These are phyloP conservation scores for Tricholoma furcatifolium DNA, from an alignment of 768 basidiomycete species.

Conservation along the genomic window DNA sequence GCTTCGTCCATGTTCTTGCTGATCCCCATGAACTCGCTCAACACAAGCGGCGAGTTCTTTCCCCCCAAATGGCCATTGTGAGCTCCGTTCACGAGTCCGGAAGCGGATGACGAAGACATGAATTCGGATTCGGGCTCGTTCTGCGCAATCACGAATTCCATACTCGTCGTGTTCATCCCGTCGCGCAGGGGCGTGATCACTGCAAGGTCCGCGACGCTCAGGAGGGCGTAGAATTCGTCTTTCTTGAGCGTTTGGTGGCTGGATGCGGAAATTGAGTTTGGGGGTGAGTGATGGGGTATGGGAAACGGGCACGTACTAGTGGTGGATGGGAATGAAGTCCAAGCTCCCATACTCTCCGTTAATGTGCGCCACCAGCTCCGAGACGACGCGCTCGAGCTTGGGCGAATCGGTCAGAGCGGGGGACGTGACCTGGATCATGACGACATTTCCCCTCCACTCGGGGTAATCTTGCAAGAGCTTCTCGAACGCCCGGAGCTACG, in stretches of 20 bases:
- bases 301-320: constrained; percentile 69
- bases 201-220: constrained; percentile 90
- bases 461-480: constrained; percentile 93
- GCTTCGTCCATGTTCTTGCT: constrained; percentile 89
- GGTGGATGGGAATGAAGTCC: constrained; percentile 96
- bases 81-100: neutral
- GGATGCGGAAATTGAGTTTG: neutral
- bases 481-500: constrained; percentile 89
- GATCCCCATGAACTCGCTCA: constrained; percentile 98
- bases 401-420: constrained; percentile 91
- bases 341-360: constrained; percentile 94
- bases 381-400: constrained; percentile 90
- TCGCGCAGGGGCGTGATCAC: constrained; percentile 95
- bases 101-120: neutral
- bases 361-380: constrained; percentile 91
- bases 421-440: constrained; percentile 90
- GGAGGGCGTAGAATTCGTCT: constrained; percentile 95
- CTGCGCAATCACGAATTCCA: constrained; percentile 98
- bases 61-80: neutral
- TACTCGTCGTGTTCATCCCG: constrained; percentile 98
- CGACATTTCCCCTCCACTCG: constrained; percentile 90
- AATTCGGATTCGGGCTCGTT: constrained; percentile 47
- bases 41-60: constrained; percentile 80
- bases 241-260: constrained; percentile 97
- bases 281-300: neutral